phyloP scores from a whole-genome alignment of 306 rosid genomes.

The Rosa chinensis region DNA sequence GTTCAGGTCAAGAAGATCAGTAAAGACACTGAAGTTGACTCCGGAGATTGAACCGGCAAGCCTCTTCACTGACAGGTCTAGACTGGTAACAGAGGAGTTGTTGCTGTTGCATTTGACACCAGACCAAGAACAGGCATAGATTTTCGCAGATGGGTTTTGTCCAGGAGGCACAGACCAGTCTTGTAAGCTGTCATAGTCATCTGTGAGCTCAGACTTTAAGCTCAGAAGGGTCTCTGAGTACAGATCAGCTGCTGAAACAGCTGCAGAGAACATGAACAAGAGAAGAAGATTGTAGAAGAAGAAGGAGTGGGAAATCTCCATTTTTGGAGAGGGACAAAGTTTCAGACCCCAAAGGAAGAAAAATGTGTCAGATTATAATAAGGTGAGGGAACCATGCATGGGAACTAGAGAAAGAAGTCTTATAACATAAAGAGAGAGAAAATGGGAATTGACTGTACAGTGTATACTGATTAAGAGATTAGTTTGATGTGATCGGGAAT shows the following conservation, averaged over 20 bases:
- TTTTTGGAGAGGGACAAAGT: conserved; percentile 46
- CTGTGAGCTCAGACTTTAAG: conserved; percentile 70
- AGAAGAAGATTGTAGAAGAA: conserved; percentile 45
- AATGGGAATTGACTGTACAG: conserved; percentile 31
- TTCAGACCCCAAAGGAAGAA: conserved; percentile 42
- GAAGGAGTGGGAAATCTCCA: conserved; percentile 62
- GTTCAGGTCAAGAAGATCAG: conserved; percentile 64
- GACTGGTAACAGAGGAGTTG: conserved; percentile 53
- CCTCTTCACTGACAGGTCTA: conserved; percentile 75
- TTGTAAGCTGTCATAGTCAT: conserved; percentile 47
- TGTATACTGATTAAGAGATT: conserved; percentile 29
- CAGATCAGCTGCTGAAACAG: conserved; percentile 55
- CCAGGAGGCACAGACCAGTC: conserved; percentile 62
- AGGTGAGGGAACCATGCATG: conserved; percentile 60
- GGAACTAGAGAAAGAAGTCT: conserved; percentile 70
- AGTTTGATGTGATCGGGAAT: conserved; percentile 41
- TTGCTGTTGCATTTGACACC: conserved; percentile 68
- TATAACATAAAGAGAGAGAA: conserved; percentile 18
- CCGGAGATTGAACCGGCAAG: conserved; percentile 61
- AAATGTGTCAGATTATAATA: conserved; percentile 42
- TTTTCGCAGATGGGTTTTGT: conserved; percentile 42
- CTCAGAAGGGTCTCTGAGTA: conserved; percentile 72
- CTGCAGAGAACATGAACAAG: conserved; percentile 34
- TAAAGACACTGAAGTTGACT: conserved; percentile 43
- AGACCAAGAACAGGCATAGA: conserved; percentile 80